Percentiles rank a stretch among this genome's conserved stretches.
Evolutionary conservation across 2,329 filamentous ascomycete genomes (phyloP).

Genomic region (Gaeumannomyces tritici): DNA sequence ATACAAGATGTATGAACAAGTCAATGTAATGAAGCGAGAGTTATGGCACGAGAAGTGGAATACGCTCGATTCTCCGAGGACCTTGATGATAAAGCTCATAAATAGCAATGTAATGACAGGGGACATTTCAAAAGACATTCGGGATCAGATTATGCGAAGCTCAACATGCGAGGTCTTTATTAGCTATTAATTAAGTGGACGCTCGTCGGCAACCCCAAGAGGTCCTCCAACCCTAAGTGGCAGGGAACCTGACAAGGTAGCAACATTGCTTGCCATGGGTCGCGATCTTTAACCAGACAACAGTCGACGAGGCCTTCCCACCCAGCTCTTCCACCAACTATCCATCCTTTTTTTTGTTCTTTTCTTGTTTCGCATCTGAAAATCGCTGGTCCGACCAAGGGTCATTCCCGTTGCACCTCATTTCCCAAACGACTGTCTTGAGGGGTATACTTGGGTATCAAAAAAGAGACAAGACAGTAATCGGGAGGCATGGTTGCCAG

Average conservation of each 20-base stretch:
- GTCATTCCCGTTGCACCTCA: not conserved
- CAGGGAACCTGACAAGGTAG: not conserved
- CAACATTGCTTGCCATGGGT: not conserved
- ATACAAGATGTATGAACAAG: too few relatives aligned
- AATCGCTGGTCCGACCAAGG: constrained; percentile 1
- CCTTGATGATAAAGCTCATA: too few relatives aligned
- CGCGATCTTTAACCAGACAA: not conserved
- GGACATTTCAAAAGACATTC: too few relatives aligned
- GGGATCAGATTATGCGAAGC: not conserved
- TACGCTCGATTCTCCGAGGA: too few relatives aligned
- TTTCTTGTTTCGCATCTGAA: not conserved
- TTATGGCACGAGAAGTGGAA: too few relatives aligned
- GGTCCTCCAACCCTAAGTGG: constrained; percentile 1
- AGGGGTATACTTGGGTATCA: constrained; percentile 6
- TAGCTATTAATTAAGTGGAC: constrained; percentile 20
- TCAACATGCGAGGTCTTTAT: constrained; percentile 20
- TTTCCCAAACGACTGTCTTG: constrained; percentile 4
- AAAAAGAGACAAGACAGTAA: constrained; percentile 4
- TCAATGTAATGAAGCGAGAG: too few relatives aligned
- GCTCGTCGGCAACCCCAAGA: constrained; percentile 1
- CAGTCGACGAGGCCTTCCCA: not conserved
- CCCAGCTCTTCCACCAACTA: not conserved
- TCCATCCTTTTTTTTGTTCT: not conserved
- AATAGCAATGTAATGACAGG: too few relatives aligned
- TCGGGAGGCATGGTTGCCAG: constrained; percentile 1